These are phyloP conservation scores for Myrica gale DNA, from an alignment of 306 rosid species.

Conservation along the genomic window DNA sequence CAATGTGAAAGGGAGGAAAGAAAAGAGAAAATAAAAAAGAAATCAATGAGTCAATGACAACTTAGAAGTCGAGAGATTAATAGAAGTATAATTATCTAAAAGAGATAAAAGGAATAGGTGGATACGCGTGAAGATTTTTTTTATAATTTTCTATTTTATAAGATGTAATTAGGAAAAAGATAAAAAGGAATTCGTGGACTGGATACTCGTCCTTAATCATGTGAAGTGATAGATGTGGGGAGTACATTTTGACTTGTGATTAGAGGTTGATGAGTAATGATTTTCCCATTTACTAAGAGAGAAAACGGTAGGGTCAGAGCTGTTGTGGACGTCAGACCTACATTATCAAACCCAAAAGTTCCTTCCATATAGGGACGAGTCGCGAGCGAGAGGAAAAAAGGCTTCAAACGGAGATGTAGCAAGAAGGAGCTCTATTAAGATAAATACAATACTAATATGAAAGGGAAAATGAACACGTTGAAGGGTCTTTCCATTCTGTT, in stretches of 20 bases:
- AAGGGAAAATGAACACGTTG: conserved; percentile 29
- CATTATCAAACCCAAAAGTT: conserved; percentile 29
- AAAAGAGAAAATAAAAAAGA: background rate
- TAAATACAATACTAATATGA: conserved; percentile 27
- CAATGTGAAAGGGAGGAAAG: no score
- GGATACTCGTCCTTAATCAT: no score
- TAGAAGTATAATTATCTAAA: background rate
- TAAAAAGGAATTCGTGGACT: no score
- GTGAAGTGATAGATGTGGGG: no score
- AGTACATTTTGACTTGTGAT: background rate
- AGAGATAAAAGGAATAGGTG: no score
- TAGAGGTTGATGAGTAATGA: background rate
- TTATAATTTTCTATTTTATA: no score
- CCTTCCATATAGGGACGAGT: conserved; percentile 12
- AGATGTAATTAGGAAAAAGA: background rate
- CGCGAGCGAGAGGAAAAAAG: conserved; percentile 12
- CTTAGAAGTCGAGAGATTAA: conserved; percentile 27
- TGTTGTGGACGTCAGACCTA: conserved; percentile 34
- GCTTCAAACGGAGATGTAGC: conserved; percentile 25
- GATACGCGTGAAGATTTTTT: no score
- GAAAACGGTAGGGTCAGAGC: conserved; percentile 8
- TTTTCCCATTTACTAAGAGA: background rate
- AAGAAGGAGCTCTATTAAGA: conserved; percentile 32
- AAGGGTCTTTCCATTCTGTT: conserved; percentile 39
- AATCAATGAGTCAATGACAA: conserved; percentile 25